A percentile compares a stretch with the other conserved stretches of the same genome.
These are phyloP conservation scores for Epichloe sp. DNA, from an alignment of 2,329 filamentous ascomycete species.

Conservation along the genomic window DNA sequence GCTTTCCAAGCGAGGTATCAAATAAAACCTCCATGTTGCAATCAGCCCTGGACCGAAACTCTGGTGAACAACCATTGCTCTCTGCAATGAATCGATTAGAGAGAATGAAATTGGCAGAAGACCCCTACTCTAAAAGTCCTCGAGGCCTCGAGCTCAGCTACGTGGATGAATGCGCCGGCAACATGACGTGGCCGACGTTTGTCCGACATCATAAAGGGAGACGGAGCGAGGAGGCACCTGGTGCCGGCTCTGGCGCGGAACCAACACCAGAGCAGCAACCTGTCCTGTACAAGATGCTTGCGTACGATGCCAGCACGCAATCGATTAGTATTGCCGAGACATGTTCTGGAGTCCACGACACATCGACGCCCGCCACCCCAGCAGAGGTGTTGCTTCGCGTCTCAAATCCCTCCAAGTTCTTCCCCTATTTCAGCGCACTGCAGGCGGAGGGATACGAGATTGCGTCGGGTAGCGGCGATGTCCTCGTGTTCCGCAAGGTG, in stretches of 20 bases:
- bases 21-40: constrained; percentile 14
- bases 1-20: constrained; percentile 19
- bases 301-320: constrained; percentile 47
- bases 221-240: neutral
- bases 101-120: constrained; percentile 13
- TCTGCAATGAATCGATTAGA: constrained; percentile 3
- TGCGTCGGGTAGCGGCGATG: constrained; percentile 46
- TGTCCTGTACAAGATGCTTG: constrained; percentile 47
- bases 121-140: constrained; percentile 30
- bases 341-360: constrained; percentile 37
- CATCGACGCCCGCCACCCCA: constrained; percentile 38
- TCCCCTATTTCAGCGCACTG: constrained; percentile 47
- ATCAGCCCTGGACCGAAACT: constrained; percentile 17
- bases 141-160: constrained; percentile 37
- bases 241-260: neutral
- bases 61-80: constrained; percentile 1
- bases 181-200: constrained; percentile 21
- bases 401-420: constrained; percentile 50
- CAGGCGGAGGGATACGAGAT: constrained; percentile 53
- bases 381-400: constrained; percentile 47
- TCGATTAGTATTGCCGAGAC: constrained; percentile 47
- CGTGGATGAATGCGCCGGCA: constrained; percentile 27
- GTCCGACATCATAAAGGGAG: constrained; percentile 18
- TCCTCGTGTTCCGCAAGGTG: constrained; percentile 54
- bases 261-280: constrained; percentile 3